Percentiles rank a stretch among this genome's conserved stretches.
Conservation (phyloP, 225 moss, liverwort and hornwort species). For the Asterella californica region DNA sequence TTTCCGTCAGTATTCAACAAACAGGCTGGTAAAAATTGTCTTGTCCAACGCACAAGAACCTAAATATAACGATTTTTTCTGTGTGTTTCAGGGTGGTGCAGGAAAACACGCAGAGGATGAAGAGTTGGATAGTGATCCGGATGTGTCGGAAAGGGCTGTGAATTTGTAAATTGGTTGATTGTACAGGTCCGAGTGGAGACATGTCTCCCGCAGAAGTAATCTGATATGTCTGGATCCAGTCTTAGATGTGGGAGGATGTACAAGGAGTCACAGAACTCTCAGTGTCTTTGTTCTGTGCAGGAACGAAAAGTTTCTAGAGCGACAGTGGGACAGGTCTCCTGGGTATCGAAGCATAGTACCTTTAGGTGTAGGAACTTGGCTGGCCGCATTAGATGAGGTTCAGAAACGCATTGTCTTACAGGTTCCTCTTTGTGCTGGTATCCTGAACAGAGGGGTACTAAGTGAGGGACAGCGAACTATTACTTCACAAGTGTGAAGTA, state of each 20-base stretch:
- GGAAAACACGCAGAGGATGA: constrained; percentile 57
- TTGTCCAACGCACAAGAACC: too few relatives aligned
- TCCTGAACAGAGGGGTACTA: neutral
- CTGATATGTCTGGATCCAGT: constrained; percentile 10
- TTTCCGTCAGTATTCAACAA: neutral
- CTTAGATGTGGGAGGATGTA: constrained; percentile 17
- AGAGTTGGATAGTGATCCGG: constrained; percentile 66
- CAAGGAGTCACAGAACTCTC: constrained; percentile 17
- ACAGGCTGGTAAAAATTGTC: too few relatives aligned
- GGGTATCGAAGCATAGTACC: neutral
- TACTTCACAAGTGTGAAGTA: constrained; percentile 25
- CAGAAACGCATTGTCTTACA: constrained; percentile 7
- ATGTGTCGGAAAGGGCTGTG: constrained; percentile 74
- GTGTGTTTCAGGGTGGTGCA: constrained; percentile 46
- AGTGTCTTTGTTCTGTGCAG: constrained; percentile 19
- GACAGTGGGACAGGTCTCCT: neutral
- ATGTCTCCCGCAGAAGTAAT: constrained; percentile 22
- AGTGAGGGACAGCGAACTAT: constrained; percentile 21
- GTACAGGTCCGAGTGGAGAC: constrained; percentile 36
- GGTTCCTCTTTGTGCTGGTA: constrained; percentile 8
- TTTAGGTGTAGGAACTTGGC: neutral
- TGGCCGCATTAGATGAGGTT: constrained; percentile 9
- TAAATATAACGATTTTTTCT: neutral
- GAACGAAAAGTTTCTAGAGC: constrained; percentile 8
- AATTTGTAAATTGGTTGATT: constrained; percentile 59